These are phyloP conservation scores for Annulohypoxylon bovei DNA, from an alignment of 495 filamentous ascomycete species.

Conservation along the genomic window DNA sequence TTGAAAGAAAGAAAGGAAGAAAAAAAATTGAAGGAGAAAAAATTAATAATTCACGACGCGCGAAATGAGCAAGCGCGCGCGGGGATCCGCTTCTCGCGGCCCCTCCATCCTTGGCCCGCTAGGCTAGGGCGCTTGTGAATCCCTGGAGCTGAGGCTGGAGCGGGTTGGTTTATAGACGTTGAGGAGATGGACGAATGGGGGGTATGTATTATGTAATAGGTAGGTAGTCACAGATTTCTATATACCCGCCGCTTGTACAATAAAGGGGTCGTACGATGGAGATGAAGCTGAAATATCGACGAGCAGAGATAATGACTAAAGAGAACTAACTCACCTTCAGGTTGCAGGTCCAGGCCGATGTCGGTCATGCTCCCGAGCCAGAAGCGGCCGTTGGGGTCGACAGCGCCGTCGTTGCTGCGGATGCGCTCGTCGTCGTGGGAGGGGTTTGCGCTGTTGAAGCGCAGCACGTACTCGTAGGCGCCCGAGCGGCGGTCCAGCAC, in stretches of 20 bases:
- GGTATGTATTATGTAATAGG: background rate
- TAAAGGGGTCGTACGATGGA: background rate
- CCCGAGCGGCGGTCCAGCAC: conserved; percentile 73
- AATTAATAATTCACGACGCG: conserved; percentile 12
- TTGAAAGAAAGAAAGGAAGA: background rate
- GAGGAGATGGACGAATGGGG: background rate
- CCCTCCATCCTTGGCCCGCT: background rate
- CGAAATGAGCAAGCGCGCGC: conserved; percentile 18
- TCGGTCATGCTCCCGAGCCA: conserved; percentile 95
- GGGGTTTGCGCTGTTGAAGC: too few relatives aligned
- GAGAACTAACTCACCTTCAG: conserved; percentile 59
- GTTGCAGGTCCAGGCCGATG: conserved; percentile 59
- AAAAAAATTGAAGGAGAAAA: background rate
- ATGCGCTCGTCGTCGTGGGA: conserved; percentile 58
- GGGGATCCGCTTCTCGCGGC: conserved; percentile 13
- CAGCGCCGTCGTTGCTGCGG: conserved; percentile 81
- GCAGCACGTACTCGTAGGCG: conserved; percentile 55
- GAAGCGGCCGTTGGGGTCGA: conserved; percentile 83
- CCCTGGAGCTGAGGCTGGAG: background rate
- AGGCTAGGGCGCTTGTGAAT: background rate
- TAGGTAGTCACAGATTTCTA: background rate
- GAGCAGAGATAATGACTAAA: background rate
- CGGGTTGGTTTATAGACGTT: background rate
- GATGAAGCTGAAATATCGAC: background rate
- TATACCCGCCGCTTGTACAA: too few relatives aligned